phyloP scores from a whole-genome alignment of 305 asterid species.

The Petunia hybrid region DNA sequence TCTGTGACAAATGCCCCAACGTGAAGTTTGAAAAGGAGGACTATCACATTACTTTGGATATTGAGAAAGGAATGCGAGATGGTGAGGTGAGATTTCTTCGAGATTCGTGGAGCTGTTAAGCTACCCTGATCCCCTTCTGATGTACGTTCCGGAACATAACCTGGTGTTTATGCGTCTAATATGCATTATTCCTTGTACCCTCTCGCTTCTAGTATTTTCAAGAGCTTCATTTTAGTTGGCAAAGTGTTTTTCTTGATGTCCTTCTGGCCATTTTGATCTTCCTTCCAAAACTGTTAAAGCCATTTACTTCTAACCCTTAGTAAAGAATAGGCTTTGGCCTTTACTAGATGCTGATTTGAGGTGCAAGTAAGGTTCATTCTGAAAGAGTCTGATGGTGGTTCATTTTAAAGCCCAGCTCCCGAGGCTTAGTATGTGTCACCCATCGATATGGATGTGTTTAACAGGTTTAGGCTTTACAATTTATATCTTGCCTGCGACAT shows the following conservation, averaged over 20 bases:
- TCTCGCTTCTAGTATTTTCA: not conserved
- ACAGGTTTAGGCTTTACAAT: not conserved
- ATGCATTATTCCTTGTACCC: not conserved
- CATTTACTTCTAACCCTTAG: slow-evolving; percentile 3
- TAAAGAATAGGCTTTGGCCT: slow-evolving; percentile 2
- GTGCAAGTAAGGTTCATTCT: slow-evolving; percentile 3
- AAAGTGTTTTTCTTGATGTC: not conserved
- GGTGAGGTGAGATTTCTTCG: slow-evolving; percentile 69
- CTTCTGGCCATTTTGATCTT: slow-evolving; percentile 13
- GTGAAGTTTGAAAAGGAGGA: slow-evolving; percentile 97
- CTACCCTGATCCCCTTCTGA: not conserved
- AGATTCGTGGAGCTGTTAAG: slow-evolving; percentile 3
- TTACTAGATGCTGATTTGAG: slow-evolving; percentile 20
- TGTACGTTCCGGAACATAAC: not conserved
- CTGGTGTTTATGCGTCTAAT: not conserved
- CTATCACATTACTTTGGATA: slow-evolving; percentile 87
- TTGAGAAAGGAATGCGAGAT: slow-evolving; percentile 98
- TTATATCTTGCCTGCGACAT: not conserved
- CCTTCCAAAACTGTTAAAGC: not conserved
- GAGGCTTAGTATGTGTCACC: not conserved
- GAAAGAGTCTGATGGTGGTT: slow-evolving; percentile 17
- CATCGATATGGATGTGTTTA: slow-evolving; percentile 8
- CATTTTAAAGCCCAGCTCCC: not conserved
- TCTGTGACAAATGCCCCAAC: slow-evolving; percentile 94
- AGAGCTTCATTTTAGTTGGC: slow-evolving; percentile 4